Evolutionary conservation across 768 basidiomycete species (phyloP), one percentile per base, ranked within the genome.

Genomic region (Imleria badia): DNA sequence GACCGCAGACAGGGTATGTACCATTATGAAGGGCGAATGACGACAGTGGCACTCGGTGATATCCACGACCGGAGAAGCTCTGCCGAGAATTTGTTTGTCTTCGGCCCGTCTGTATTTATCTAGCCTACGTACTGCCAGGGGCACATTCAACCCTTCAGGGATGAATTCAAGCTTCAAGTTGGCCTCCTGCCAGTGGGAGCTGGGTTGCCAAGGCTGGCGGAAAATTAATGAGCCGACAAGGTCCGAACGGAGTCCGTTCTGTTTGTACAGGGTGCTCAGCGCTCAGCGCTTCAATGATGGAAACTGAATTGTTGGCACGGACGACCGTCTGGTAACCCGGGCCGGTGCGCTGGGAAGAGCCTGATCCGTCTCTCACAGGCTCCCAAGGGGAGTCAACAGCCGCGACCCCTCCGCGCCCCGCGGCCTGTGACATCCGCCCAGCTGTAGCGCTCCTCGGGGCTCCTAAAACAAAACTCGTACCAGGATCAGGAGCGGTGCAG

Each of bases 321-420:
- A 41, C 19, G 5, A 10, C 20, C 11, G 26, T 41, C 46, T 44
- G 43, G 55, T 44, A 31, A n/a, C n/a, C n/a, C n/a, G n/a, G n/a
- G 30, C 42, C 36, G 52, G 33, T 30, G 33, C 23, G 31, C 35
- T 41, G 41, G 23, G 42, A 26, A 7, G 20, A 40, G 40, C 50
- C 39, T 42, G 35, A 14, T 35, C 38, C 11, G 20, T 40, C 40
- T 40, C 40, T 26, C 26, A 26, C 26, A n/a, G 8, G 30, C 47
- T 51, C 51, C 42, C 52, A 41, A 55, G 51, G 13, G 26, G 26
- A 26, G 26, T 26, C 17, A 13, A 34, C 22, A 3, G 33, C 62
- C 66, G 67, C 68, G 67, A 49, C 42, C 17, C 53, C 56, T 65
- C 67, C 67, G 67, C 65, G 65, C 58, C 45, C 47, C 42, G 51